A percentile compares a stretch with the other conserved stretches of the same genome.
Conservation (phyloP, 805 yeast species). For the Metschnikowia orientalis region DNA sequence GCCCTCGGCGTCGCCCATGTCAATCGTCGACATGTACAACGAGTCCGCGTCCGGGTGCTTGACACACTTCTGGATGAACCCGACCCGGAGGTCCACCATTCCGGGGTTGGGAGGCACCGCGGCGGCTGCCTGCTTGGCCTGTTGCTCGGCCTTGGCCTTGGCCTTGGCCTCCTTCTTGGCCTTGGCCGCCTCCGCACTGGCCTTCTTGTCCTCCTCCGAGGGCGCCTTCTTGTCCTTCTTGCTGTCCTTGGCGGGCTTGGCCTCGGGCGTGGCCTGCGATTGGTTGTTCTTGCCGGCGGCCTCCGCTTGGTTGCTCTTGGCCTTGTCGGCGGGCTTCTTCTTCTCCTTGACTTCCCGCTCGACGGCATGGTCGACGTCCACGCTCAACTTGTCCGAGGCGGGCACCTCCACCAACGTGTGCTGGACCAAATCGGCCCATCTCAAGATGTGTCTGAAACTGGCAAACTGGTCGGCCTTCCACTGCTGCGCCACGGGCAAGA, state of each 20-base stretch:
- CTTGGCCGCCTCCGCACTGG: conserved; percentile 54
- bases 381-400: conserved; percentile 46
- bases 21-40: conserved; percentile 91
- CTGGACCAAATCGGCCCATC: conserved; percentile 92
- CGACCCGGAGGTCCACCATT: conserved; percentile 88
- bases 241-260: conserved; percentile 13
- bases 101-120: conserved; percentile 74
- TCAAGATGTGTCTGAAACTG: conserved; percentile 72
- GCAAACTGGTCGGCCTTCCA: conserved; percentile 59
- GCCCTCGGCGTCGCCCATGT: conserved; percentile 93
- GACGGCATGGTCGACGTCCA: conserved; percentile 59
- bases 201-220: conserved; percentile 41
- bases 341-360: conserved; percentile 74
- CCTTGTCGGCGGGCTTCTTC: conserved; percentile 40
- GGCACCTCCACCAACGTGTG: conserved; percentile 54
- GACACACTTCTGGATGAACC: conserved; percentile 92
- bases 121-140: conserved; percentile 46
- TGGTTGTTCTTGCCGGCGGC: conserved; percentile 32
- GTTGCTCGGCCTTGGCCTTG: conserved; percentile 49
- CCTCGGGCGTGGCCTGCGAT: conserved; percentile 8
- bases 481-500: conserved; percentile 54
- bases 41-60: conserved; percentile 98
- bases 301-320: too few species aligned
- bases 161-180: conserved; percentile 62
- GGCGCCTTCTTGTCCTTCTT: conserved; percentile 13